A percentile compares a stretch with the other conserved stretches of the same genome.
These are phyloP conservation scores for Saturnispora halmiae DNA, from an alignment of 805 yeast genomes.

Conservation along the genomic window DNA sequence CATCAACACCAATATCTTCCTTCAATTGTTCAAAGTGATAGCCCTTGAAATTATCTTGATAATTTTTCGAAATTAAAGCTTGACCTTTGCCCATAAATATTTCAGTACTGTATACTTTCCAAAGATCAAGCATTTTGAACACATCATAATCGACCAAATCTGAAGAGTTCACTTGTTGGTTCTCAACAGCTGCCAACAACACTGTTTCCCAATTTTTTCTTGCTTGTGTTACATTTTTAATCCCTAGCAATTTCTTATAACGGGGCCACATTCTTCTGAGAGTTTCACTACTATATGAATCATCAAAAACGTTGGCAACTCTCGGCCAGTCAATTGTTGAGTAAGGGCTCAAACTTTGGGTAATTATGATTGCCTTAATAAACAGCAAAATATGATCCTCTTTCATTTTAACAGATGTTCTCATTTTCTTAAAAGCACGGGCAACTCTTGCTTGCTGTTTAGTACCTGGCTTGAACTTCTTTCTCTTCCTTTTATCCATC, in stretches of 20 bases:
- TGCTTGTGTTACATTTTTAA: slow-evolving; percentile 44
- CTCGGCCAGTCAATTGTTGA: slow-evolving; percentile 57
- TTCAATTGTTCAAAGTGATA: slow-evolving; percentile 34
- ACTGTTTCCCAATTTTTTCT: slow-evolving; percentile 57
- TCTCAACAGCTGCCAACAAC: slow-evolving; percentile 48
- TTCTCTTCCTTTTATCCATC: slow-evolving; percentile 26
- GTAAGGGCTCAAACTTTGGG: slow-evolving; percentile 46
- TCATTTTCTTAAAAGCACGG: slow-evolving; percentile 17
- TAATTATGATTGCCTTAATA: slow-evolving; percentile 57
- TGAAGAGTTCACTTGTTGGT: slow-evolving; percentile 39
- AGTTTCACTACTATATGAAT: slow-evolving; percentile 30
- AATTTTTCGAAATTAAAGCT: slow-evolving; percentile 28
- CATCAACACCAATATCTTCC: slow-evolving; percentile 28
- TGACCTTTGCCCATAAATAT: slow-evolving; percentile 25
- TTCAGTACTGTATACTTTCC: slow-evolving; percentile 44
- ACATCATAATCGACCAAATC: slow-evolving; percentile 47
- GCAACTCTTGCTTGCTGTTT: slow-evolving; percentile 14
- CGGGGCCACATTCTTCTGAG: slow-evolving; percentile 63
- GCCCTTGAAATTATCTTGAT: slow-evolving; percentile 39
- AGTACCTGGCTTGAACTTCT: slow-evolving; percentile 17
- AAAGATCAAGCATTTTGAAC: slow-evolving; percentile 44
- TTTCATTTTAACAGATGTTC: slow-evolving; percentile 20
- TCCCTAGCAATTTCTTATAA: slow-evolving; percentile 50
- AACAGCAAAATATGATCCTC: slow-evolving; percentile 43
- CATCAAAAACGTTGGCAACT: slow-evolving; percentile 42